Percentiles rank a stretch among this genome's conserved stretches.
phyloP scores from a whole-genome alignment of 148 eudicot genomes.

The Polygonum maritimum region DNA sequence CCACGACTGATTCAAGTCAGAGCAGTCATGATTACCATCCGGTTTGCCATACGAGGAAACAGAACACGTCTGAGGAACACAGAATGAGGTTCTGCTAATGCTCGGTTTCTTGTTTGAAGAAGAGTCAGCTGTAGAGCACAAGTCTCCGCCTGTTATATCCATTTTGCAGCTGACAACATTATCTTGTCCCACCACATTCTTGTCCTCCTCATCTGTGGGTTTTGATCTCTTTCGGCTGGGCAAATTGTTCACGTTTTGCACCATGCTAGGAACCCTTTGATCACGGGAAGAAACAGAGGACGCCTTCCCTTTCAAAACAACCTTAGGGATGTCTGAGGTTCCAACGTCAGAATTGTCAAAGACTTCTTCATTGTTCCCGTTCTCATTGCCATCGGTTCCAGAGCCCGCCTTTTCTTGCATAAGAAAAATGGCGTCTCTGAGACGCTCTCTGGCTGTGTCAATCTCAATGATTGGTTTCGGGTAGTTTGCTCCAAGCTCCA shows the following conservation, averaged over 20 bases:
- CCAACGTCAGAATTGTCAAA: conserved; percentile 50
- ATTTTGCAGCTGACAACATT: conserved; percentile 18
- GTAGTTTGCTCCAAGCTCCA: conserved; percentile 77
- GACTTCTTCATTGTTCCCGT: conserved; percentile 54
- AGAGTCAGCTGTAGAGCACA: conserved; percentile 83
- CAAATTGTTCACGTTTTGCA: conserved; percentile 27
- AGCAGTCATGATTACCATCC: conserved; percentile 25
- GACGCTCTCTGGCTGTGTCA: conserved; percentile 56
- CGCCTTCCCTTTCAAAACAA: conserved; percentile 29
- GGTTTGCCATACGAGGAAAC: conserved; percentile 17
- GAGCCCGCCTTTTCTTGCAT: conserved; percentile 58
- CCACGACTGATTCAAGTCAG: conserved; percentile 34
- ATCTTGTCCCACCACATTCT: conserved; percentile 13
- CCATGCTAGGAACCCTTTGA: conserved; percentile 69
- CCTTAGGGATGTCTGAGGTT: conserved; percentile 28
- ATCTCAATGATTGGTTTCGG: conserved; percentile 75
- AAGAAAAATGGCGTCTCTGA: conserved; percentile 47
- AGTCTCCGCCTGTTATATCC: conserved; percentile 41
- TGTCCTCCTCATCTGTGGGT: conserved; percentile 18
- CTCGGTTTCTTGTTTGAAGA: conserved; percentile 52
- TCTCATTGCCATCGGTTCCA: conserved; percentile 24
- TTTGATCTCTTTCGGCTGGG: conserved; percentile 48
- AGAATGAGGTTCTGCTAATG: conserved; percentile 39
- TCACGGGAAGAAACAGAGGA: conserved; percentile 59
- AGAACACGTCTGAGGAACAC: conserved; percentile 52